Base-by-base conservation (phyloP, 805 yeast species). In the Kuraishia ogatae region DNA sequence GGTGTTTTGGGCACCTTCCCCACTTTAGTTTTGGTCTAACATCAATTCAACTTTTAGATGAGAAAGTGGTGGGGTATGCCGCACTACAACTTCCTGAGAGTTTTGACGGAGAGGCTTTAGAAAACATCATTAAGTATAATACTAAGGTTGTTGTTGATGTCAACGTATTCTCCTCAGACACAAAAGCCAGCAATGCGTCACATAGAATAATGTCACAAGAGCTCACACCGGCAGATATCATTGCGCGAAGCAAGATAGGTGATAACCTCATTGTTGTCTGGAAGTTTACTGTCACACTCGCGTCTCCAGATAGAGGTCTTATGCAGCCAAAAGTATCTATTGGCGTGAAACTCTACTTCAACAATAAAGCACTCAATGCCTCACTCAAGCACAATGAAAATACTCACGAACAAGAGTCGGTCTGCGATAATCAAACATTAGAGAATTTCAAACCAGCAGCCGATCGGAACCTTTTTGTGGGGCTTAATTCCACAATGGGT, bases 301-400 rank as follows among this genome's bases (percentile, higher is more conserved):
- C 35, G 2, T 54, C 54, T 50, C 60, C 60, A 13, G 52, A 39
- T n/a, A 50, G 50, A 49, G 54, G 51, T 26, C 51, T 58, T 6
- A 19, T 39, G 15, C 48, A 50, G 21, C 60, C 60, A 19, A 50
- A 53, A 24, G 28, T 48, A 28, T 28, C n/a, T 11, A 48, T 52
- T 23, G 20, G 24, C 29, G 53, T 50, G 19, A 49, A 23, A 13
- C 39, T 49, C 39, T 24, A 49, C 51, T 24, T 49, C 35, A 49
- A 49, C 21, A 19, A 26, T 49, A 20, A 17, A 19, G 48, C 15
- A 21, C 48, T 24, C 11, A 20, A 46, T 13, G 43, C 22, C 39
- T 29, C 43, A 11, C 53, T 39, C 22, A 51, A 51, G 22, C 26
- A 28, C 8, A 21, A 8, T 35, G 43, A 35, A 7, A 4, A 35